Percentiles rank a stretch among this genome's conserved stretches.
These are phyloP conservation scores for Cucurbita pepo DNA, from an alignment of 306 rosid genomes.

Conservation along the genomic window DNA sequence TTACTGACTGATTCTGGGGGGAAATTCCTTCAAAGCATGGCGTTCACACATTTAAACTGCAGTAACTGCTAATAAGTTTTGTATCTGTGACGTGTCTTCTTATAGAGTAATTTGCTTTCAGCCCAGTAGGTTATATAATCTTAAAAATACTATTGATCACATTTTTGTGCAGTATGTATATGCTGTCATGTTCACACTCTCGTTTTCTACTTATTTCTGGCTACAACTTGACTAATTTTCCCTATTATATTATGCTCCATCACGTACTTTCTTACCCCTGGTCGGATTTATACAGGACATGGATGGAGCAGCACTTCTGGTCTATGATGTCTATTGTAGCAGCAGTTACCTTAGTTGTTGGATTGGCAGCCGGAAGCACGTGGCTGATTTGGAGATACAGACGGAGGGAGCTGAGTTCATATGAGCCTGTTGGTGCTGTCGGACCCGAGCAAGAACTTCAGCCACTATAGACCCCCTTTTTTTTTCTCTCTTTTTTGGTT, in stretches of 20 bases:
- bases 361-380: slow-evolving; percentile 12
- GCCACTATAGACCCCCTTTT: slow-evolving; percentile 8
- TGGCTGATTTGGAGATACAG: slow-evolving; percentile 23
- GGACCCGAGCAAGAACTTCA: slow-evolving; percentile 40
- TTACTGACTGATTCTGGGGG: not conserved
- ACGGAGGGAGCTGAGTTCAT: slow-evolving; percentile 10
- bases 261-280: not conserved
- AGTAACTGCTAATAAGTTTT: not conserved
- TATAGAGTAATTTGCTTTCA: not conserved
- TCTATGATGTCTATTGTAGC: slow-evolving; percentile 11
- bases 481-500: not conserved
- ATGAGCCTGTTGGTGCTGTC: slow-evolving; percentile 15
- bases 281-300: slow-evolving; percentile 15
- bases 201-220: not conserved
- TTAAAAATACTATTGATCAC: not conserved
- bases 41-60: not conserved
- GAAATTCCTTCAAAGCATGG: not conserved
- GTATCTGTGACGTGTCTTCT: not conserved
- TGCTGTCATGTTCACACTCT: not conserved
- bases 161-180: not conserved
- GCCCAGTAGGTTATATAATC: not conserved
- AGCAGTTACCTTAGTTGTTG: slow-evolving; percentile 16
- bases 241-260: not conserved
- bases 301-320: slow-evolving; percentile 22
- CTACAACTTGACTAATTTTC: no score